These are phyloP conservation scores for Allium fistulosum DNA, from an alignment of 106 monocot species.

Conservation along the genomic window DNA sequence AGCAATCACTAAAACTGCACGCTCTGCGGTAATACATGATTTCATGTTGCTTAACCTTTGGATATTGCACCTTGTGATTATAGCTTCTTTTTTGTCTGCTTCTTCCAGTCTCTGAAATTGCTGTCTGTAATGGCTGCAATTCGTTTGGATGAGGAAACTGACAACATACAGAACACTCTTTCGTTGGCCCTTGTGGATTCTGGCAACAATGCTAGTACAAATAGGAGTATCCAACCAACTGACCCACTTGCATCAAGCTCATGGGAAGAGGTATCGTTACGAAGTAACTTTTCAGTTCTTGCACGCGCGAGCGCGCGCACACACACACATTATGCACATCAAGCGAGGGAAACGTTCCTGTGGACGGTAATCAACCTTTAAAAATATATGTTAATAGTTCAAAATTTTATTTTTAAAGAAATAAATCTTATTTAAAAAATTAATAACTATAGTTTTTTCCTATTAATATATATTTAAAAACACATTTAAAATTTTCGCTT, in stretches of 20 bases:
- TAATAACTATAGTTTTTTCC: too few relatives aligned
- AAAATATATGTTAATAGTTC: too few relatives aligned
- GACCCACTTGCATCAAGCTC: conserved; percentile 82
- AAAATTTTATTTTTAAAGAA: too few relatives aligned
- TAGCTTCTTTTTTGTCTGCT: background rate
- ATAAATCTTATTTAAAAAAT: too few relatives aligned
- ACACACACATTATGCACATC: too few relatives aligned
- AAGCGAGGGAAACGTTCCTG: too few relatives aligned
- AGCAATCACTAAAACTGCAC: conserved; percentile 86
- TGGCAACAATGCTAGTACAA: conserved; percentile 23
- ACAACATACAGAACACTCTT: conserved; percentile 70
- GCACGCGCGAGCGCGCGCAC: too few relatives aligned
- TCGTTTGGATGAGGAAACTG: conserved; percentile 64
- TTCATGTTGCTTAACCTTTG: conserved; percentile 3
- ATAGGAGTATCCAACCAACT: conserved; percentile 38
- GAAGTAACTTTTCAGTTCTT: too few relatives aligned
- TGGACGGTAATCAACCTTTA: too few relatives aligned
- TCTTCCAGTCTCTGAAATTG: conserved; percentile 86
- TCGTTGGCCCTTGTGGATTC: conserved; percentile 53
- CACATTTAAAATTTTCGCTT: too few relatives aligned
- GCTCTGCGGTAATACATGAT: conserved; percentile 50
- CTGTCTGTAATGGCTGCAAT: conserved; percentile 77
- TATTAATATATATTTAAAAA: too few relatives aligned
- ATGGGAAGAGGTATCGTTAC: conserved; percentile 60
- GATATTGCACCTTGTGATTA: background rate